phyloP scores from a whole-genome alignment of 306 rosid genomes.

The Leucaena leucocephala region DNA sequence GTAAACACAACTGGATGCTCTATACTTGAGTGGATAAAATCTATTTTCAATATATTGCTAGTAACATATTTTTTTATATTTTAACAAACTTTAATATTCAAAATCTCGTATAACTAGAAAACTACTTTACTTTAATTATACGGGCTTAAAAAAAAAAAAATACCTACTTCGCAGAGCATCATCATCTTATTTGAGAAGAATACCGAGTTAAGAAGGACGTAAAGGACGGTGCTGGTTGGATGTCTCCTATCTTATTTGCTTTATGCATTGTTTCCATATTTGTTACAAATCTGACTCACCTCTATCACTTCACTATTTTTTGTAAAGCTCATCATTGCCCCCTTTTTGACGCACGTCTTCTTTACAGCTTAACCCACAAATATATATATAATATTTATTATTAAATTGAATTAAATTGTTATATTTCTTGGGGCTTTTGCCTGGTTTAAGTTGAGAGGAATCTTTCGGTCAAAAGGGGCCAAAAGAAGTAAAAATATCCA shows the following conservation, averaged over 20 bases:
- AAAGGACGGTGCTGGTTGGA: too few relatives aligned
- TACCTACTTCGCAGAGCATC: too few relatives aligned
- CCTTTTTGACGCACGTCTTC: conserved; percentile 11
- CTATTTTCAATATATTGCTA: too few relatives aligned
- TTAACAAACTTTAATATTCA: too few relatives aligned
- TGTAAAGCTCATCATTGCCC: neutral
- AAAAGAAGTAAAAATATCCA: neutral
- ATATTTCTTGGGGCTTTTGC: neutral
- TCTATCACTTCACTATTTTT: neutral
- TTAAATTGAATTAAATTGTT: neutral
- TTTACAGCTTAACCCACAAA: conserved; percentile 12
- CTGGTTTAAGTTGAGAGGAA: neutral
- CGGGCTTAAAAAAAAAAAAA: too few relatives aligned
- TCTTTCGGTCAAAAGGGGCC: neutral
- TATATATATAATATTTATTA: neutral
- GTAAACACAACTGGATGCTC: too few relatives aligned
- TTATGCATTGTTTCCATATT: conserved; percentile 32
- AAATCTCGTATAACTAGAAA: too few relatives aligned
- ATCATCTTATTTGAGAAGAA: too few relatives aligned
- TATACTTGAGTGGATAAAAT: too few relatives aligned
- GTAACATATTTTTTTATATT: too few relatives aligned
- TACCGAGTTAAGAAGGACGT: too few relatives aligned
- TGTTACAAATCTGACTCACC: conserved; percentile 34
- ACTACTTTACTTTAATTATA: too few relatives aligned
- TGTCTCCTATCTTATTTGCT: neutral